Base-by-base conservation (phyloP, 106 monocot genomes). In the Narthecium ossifragum region DNA sequence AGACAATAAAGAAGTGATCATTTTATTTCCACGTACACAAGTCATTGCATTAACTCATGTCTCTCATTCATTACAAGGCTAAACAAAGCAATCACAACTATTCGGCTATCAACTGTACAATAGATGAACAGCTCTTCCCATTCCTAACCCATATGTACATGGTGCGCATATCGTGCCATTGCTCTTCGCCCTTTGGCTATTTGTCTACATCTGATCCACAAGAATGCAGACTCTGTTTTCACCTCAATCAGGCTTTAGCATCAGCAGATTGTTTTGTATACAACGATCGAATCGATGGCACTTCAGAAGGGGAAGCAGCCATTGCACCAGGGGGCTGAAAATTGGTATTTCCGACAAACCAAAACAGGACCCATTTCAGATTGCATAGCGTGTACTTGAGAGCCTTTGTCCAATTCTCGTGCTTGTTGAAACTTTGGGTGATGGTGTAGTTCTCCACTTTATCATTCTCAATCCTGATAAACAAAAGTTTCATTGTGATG, bases 351-450 rank as follows among this genome's bases (percentile, higher is more conserved):
- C 77, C 85, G 20, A 94, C 67, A 70, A 85, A 90, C 89, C 94
- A 94, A 46, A 54, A 84, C 7, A 86, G 77, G 12, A 83, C 77
- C 89, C 94, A 94, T 53, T 94, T 90, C 37, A 94, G 73, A 65
- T 94, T 83, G 83, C 90, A 90, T 2, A 94, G 59, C 27, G 78
- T 94, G 62, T 86, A 94, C 50, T 89, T 83, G 12, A 94, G 75
- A 49, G 94, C 82, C 64, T 90, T 94, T 2, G 94, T 94, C 86
- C 89, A 90, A 31, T 80, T 76, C 65, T 90, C 93, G 53, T 80
- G 75, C 72, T 90, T 89, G 64, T 94, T 94, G 66, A 94, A 94
- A 57, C 93, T 94, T 53, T 83, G 85, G 0, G 83, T 83, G 68
- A 94, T 94, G 60, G 85, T 89, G 66, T 85, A 78, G 69, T 72